phyloP scores from a whole-genome alignment of 208 protist genomes.

The Leishmania mexicana region DNA sequence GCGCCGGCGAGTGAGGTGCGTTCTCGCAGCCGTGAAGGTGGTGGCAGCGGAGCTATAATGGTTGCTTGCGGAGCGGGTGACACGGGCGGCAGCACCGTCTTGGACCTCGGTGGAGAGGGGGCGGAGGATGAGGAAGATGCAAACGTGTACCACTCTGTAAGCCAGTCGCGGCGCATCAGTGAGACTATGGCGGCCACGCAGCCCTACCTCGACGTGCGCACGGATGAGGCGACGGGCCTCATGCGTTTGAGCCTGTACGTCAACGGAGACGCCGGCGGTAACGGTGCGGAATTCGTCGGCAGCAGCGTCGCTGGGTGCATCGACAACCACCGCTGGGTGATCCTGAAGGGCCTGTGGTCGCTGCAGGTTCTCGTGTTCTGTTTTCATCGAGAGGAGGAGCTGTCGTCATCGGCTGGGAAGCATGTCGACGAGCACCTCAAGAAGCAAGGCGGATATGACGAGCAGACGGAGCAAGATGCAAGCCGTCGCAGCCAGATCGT shows the following conservation, averaged over 20 bases:
- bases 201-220: constrained; percentile 37
- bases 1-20: neutral
- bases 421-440: neutral
- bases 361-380: constrained; percentile 42
- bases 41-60: neutral
- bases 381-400: constrained; percentile 7
- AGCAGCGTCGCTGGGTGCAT: constrained; percentile 40
- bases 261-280: constrained; percentile 28
- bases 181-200: constrained; percentile 22
- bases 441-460: neutral
- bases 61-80: neutral
- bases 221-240: constrained; percentile 29
- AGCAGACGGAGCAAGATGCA: neutral
- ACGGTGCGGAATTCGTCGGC: constrained; percentile 35
- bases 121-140: constrained; percentile 1
- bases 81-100: neutral
- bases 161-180: constrained; percentile 14
- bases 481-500: constrained; percentile 17
- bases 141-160: constrained; percentile 10
- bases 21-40: no score
- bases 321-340: constrained; percentile 52
- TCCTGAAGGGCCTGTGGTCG: constrained; percentile 42
- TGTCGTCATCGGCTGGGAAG: neutral
- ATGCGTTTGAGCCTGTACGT: constrained; percentile 51
- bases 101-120: neutral